These are phyloP conservation scores for Sporothrix pallida DNA, from an alignment of 2,329 filamentous ascomycete genomes.

Conservation along the genomic window DNA sequence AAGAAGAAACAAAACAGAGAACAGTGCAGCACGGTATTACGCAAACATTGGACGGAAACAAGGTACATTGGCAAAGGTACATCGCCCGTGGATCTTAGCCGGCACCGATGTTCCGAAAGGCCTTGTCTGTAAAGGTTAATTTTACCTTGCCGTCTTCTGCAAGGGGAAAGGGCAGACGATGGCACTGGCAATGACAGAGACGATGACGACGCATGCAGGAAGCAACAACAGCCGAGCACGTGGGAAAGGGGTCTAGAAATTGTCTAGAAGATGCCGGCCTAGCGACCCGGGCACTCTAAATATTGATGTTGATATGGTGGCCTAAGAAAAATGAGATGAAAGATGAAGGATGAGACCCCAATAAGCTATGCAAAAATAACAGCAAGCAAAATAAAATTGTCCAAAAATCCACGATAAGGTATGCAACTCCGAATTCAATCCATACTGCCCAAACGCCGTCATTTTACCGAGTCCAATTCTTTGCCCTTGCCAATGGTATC, in stretches of 20 bases:
- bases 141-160: background rate
- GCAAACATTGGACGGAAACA: conserved; percentile 8
- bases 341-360: background rate
- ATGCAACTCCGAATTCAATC: background rate
- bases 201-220: background rate
- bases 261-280: too few species aligned
- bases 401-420: background rate
- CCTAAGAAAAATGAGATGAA: background rate
- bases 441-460: background rate
- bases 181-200: background rate
- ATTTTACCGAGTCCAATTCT: background rate
- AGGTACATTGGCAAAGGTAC: background rate
- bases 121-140: background rate
- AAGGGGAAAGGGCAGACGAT: background rate
- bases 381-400: background rate
- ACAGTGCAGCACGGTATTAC: conserved; percentile 1
- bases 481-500: background rate
- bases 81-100: conserved; percentile 3
- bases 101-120: conserved; percentile 29
- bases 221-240: conserved; percentile 27
- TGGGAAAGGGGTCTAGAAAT: conserved; percentile 22
- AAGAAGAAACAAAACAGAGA: conserved; percentile 20
- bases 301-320: too few species aligned
- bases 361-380: background rate
- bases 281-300: too few species aligned